These are phyloP conservation scores for Thraustotheca clavata DNA, from an alignment of 352 stramenopile species.

Conservation along the genomic window DNA sequence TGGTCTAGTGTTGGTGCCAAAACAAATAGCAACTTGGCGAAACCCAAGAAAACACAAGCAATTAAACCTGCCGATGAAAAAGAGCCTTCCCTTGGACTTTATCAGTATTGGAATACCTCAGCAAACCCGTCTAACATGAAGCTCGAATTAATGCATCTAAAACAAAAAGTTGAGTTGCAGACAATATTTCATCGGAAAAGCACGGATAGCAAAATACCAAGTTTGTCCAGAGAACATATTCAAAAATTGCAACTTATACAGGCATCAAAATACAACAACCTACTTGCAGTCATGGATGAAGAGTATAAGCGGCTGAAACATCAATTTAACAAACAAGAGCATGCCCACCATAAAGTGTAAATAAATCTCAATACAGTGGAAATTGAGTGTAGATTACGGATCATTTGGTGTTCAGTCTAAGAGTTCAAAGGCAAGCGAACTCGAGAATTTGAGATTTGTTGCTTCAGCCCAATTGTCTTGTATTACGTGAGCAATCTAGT, in stretches of 20 bases:
- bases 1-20: constrained; percentile 8
- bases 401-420: neutral
- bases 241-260: neutral
- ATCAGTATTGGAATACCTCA: no score
- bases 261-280: neutral
- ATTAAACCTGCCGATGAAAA: no score
- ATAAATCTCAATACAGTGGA: no score
- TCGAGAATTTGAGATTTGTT: neutral
- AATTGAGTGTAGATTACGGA: no score
- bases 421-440: neutral
- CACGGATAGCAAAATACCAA: neutral
- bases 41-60: neutral
- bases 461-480: neutral
- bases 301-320: neutral
- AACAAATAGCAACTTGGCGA: constrained; percentile 19
- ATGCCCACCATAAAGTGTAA: no score
- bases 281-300: neutral
- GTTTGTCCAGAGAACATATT: neutral
- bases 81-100: no score
- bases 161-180: constrained; percentile 17
- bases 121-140: neutral
- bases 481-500: neutral
- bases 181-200: constrained; percentile 13
- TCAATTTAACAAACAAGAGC: neutral
- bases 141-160: constrained; percentile 16